phyloP scores from a whole-genome alignment of 1,284 basidiomycete genomes.

The Cryptococcus maquisensis region DNA sequence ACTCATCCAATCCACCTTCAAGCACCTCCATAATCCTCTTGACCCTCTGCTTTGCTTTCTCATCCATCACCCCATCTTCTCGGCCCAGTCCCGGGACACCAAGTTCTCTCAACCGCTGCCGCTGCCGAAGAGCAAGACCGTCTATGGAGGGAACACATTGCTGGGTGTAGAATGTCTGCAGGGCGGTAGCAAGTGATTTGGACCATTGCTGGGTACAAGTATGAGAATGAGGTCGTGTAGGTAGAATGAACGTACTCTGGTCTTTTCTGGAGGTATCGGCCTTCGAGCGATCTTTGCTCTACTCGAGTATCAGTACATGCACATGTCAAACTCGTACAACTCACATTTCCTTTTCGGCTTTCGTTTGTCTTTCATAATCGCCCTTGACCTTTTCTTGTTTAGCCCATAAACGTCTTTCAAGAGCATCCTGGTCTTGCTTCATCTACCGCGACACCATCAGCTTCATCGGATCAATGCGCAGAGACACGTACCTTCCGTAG shows the following conservation, averaged over 20 bases:
- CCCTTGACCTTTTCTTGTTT: slow-evolving; percentile 42
- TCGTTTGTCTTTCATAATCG: slow-evolving; percentile 26
- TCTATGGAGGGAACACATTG: slow-evolving; percentile 33
- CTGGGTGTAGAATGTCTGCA: slow-evolving; percentile 27
- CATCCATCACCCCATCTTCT: slow-evolving; percentile 7
- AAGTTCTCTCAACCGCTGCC: slow-evolving; percentile 26
- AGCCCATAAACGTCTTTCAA: slow-evolving; percentile 41
- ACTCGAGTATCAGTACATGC: background rate
- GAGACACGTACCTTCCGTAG: slow-evolving; percentile 30
- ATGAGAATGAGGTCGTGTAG: background rate
- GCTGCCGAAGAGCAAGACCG: slow-evolving; percentile 31
- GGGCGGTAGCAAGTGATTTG: slow-evolving; percentile 8
- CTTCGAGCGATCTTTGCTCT: slow-evolving; percentile 35
- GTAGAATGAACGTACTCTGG: background rate
- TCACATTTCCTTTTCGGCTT: slow-evolving; percentile 37
- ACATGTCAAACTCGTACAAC: slow-evolving; percentile 2
- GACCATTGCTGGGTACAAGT: slow-evolving; percentile 24
- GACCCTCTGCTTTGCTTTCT: slow-evolving; percentile 23
- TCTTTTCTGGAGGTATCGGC: slow-evolving; percentile 28
- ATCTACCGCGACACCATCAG: slow-evolving; percentile 26
- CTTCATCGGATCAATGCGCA: slow-evolving; percentile 4
- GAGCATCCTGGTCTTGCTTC: slow-evolving; percentile 42
- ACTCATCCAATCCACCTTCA: slow-evolving; percentile 34
- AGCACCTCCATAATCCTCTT: slow-evolving; percentile 38
- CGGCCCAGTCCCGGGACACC: slow-evolving; percentile 37